phyloP scores from a whole-genome alignment of 768 basidiomycete genomes.

The Cyathus striatus region DNA sequence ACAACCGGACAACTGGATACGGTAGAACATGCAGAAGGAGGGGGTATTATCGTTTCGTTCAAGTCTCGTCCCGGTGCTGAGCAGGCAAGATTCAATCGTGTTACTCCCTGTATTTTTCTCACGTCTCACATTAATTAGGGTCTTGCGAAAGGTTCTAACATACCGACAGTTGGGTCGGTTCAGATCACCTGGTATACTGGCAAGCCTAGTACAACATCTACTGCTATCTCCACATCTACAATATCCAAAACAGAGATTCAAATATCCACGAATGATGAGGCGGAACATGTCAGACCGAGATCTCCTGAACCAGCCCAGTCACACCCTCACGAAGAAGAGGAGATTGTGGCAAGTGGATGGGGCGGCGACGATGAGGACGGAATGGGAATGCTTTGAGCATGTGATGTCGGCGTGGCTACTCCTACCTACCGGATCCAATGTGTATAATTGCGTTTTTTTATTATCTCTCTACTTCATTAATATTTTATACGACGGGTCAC shows the following conservation, averaged over 20 bases:
- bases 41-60: slow-evolving; percentile 65
- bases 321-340: slow-evolving; percentile 46
- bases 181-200: slow-evolving; percentile 63
- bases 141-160: slow-evolving; percentile 63
- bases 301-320: slow-evolving; percentile 5
- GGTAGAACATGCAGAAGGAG: slow-evolving; percentile 47
- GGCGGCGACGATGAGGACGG: slow-evolving; percentile 71
- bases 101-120: no score
- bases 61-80: slow-evolving; percentile 70
- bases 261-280: slow-evolving; percentile 11
- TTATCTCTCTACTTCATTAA: no score
- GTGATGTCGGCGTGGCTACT: no score
- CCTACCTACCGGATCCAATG: no score
- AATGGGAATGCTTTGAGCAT: slow-evolving; percentile 66
- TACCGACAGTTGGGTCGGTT: slow-evolving; percentile 61
- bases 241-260: neutral
- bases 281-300: slow-evolving; percentile 6
- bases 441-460: no score
- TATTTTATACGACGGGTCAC: no score
- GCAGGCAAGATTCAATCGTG: slow-evolving; percentile 44
- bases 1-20: slow-evolving; percentile 68
- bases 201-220: slow-evolving; percentile 12
- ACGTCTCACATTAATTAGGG: slow-evolving; percentile 37
- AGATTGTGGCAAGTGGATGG: slow-evolving; percentile 64
- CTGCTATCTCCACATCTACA: neutral